phyloP scores from a whole-genome alignment of 345 rosid species.

The Excoecaria cochinchinensis region DNA sequence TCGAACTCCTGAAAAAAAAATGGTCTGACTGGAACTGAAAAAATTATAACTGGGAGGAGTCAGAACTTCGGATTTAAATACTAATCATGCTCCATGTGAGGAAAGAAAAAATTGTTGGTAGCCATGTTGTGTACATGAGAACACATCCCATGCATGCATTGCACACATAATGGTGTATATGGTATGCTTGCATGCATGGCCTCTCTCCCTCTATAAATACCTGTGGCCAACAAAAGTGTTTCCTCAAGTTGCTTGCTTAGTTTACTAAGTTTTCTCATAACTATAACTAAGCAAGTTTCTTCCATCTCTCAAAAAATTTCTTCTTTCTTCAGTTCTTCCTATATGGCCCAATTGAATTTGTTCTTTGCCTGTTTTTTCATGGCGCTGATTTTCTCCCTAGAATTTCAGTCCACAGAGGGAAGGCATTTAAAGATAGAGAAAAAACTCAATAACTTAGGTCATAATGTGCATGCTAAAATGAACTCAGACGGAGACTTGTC shows the following conservation, averaged over 20 bases:
- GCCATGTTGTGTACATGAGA: no score
- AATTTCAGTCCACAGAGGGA: slow-evolving; percentile 34
- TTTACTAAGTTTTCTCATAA: background rate
- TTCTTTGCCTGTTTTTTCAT: slow-evolving; percentile 28
- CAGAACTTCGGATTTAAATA: no score
- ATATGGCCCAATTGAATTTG: slow-evolving; percentile 47
- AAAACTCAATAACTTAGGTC: background rate
- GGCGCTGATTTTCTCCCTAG: slow-evolving; percentile 32
- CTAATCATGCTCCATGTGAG: no score
- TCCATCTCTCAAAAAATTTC: no score
- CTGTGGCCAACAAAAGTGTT: background rate
- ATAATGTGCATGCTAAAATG: slow-evolving; percentile 7
- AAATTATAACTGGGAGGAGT: no score
- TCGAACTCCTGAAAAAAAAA: no score
- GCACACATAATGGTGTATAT: no score
- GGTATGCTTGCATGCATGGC: background rate
- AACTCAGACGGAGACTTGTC: background rate
- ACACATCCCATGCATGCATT: no score
- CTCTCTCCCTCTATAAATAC: background rate
- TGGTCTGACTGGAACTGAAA: no score
- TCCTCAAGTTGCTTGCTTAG: slow-evolving; percentile 10
- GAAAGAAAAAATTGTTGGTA: no score
- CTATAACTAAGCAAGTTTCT: background rate
- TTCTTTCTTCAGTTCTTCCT: background rate
- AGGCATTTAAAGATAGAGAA: slow-evolving; percentile 32